Evolutionary conservation across 2,329 filamentous ascomycete genomes (phyloP), one percentile per base, ranked within the genome.

Genomic region (Paraconiothyrium brasiliense): DNA sequence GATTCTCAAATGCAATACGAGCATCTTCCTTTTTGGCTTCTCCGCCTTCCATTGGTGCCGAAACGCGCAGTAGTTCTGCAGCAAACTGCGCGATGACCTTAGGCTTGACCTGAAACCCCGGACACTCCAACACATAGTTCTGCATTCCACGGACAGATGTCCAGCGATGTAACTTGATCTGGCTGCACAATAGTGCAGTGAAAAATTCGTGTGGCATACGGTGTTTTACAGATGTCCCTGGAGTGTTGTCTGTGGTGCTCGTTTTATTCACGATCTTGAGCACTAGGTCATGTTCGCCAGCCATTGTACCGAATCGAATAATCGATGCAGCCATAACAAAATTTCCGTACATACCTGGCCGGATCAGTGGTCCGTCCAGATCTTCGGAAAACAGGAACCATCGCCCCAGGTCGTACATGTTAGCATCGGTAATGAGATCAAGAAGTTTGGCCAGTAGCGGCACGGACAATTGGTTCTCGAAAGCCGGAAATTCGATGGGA

Each of bases 291-390:
- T 78, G 72, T 62, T 88, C 82, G 43, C 81, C 76, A 11, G 83
- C 83, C 20, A 82, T 81, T 11, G 81, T 77, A 7, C 85, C 86
- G 66, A 86, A 88, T 20, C 84, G 82, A 37, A 87, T 78, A 32
- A 89, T 76, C 0, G 85, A 81, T 13, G 86, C 82, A 2, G 83
- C 80, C 27, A 89, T 75, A 51, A 76, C 76, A 34, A 80, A 80
- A 62, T 86, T 75, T 2, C 69, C 69, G 65, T 86, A 87, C 30
- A 81, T 64, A 22, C 71, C 68, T 13, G 71, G 66, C 24, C 80
- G 74, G 27, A 89, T 85, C 2, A 84, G 62, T n/a, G 85, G 84
- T 0, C 84, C 85, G 65, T 87, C 85, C 14, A 85, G 65, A 64
- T 86, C 85, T 10, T 80, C 68, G 0, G 82, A 83, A 58, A 83